Conservation (phyloP, 208 protist species). For the Pavlovales sp. region DNA sequence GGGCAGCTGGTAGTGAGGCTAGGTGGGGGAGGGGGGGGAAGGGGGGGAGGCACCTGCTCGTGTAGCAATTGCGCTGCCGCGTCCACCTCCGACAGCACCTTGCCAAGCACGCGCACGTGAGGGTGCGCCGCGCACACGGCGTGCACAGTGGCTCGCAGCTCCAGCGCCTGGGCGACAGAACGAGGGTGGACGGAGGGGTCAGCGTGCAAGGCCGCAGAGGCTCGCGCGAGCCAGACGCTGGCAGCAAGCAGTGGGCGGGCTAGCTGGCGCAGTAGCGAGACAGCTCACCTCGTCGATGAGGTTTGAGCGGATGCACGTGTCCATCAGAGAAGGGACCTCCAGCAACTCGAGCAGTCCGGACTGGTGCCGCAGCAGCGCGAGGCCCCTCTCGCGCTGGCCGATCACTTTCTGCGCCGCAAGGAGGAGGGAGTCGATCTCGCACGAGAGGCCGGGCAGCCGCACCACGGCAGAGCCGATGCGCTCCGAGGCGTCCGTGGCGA, state of each 20-base stretch:
- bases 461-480: background rate
- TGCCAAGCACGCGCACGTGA: background rate
- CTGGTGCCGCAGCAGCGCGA: background rate
- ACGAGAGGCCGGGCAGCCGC: background rate
- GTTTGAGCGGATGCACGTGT: background rate
- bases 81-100: background rate
- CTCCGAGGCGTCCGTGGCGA: too few species aligned
- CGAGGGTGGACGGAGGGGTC: too few species aligned
- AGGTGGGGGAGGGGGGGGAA: too few species aligned
- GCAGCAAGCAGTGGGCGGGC: too few species aligned
- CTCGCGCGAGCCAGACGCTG: too few species aligned
- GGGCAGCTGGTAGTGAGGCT: too few species aligned
- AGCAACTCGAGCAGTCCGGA: background rate
- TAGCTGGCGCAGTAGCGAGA: too few species aligned
- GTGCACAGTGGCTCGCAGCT: background rate
- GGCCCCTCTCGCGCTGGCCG: background rate
- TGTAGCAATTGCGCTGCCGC: background rate
- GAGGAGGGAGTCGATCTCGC: background rate
- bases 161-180: too few species aligned
- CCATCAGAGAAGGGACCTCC: background rate
- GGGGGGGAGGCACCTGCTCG: background rate
- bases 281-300: background rate
- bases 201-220: too few species aligned
- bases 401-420: background rate
- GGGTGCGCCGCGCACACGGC: background rate